phyloP scores from a whole-genome alignment of 345 rosid species.

The Chamaenerion angustifolium region DNA sequence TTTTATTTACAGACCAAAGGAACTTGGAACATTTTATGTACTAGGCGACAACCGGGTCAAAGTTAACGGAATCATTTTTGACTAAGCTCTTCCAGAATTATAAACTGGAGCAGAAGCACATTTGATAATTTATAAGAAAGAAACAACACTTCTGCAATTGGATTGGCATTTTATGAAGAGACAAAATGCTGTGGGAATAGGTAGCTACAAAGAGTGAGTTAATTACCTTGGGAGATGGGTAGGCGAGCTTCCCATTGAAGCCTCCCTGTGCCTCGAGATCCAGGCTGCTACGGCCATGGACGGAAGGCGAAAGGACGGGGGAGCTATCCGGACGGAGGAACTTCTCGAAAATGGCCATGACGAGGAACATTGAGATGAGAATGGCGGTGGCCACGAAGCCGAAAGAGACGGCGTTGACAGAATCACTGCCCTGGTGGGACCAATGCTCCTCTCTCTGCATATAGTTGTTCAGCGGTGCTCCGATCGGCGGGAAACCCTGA shows the following conservation, averaged over 20 bases:
- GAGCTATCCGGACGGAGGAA: slow-evolving; percentile 34
- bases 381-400: slow-evolving; percentile 94
- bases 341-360: slow-evolving; percentile 82
- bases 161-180: too few relatives aligned
- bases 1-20: too few relatives aligned
- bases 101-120: too few relatives aligned
- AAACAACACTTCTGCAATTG: too few relatives aligned
- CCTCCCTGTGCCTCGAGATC: slow-evolving; percentile 52
- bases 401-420: slow-evolving; percentile 80
- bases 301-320: not conserved
- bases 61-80: too few relatives aligned
- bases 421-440: slow-evolving; percentile 2
- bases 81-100: too few relatives aligned
- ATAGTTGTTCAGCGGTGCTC: slow-evolving; percentile 27
- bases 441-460: too few relatives aligned
- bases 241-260: slow-evolving; percentile 44
- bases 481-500: slow-evolving; percentile 26
- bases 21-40: too few relatives aligned
- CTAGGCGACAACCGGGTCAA: too few relatives aligned
- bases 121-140: too few relatives aligned
- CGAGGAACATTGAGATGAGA: slow-evolving; percentile 90
- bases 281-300: slow-evolving; percentile 10
- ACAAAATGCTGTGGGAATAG: too few relatives aligned
- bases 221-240: slow-evolving; percentile 74
- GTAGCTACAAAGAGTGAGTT: too few relatives aligned